Evolutionary conservation across 441 rosid genomes (phyloP).

Genomic region (Brassica hybrid): DNA sequence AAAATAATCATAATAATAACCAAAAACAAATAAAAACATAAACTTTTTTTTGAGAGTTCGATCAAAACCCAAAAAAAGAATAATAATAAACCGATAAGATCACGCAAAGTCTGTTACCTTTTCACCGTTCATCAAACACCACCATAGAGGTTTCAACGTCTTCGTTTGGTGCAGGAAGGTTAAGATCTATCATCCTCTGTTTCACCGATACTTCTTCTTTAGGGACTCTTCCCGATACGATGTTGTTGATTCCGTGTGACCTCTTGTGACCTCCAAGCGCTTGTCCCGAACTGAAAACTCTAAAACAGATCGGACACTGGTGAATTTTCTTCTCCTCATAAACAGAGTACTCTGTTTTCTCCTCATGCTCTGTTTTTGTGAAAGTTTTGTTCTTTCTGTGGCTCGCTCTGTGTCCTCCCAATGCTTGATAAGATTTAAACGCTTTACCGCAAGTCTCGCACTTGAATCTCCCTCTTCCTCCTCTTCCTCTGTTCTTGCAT

Average conservation of each 20-base stretch:
- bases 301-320: constrained; percentile 76
- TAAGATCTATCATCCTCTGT: constrained; percentile 71
- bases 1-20: constrained; percentile 1
- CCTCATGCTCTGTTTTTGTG: constrained; percentile 21
- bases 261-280: constrained; percentile 96
- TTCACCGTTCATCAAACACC: constrained; percentile 56
- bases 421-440: constrained; percentile 68
- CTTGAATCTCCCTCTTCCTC: constrained; percentile 45
- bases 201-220: too few species aligned
- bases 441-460: constrained; percentile 64
- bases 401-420: constrained; percentile 74
- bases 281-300: constrained; percentile 88
- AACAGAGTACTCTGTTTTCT: constrained; percentile 40
- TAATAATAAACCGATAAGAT: constrained; percentile 27
- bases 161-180: constrained; percentile 79
- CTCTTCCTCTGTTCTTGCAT: constrained; percentile 34
- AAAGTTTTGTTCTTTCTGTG: constrained; percentile 58
- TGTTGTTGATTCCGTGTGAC: constrained; percentile 58
- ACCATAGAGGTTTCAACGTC: constrained; percentile 61
- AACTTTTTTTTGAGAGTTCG: constrained; percentile 6
- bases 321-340: constrained; percentile 59
- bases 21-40: background rate
- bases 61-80: background rate
- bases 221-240: background rate
- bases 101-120: constrained; percentile 38